Base-by-base conservation (phyloP, 164 flowering plant species). In the Umbilicus rupestris region DNA sequence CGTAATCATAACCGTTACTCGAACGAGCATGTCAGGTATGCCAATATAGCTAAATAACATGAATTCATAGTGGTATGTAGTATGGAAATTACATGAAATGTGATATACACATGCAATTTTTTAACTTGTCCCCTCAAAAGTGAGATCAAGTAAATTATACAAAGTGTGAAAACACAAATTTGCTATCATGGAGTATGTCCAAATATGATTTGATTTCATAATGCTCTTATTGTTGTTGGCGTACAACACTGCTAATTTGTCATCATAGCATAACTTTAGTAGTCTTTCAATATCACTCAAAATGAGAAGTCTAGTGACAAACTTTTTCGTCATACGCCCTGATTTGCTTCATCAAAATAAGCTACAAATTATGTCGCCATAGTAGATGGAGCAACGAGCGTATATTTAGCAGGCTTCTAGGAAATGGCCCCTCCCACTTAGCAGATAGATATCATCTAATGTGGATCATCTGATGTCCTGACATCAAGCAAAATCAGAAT, bases 161-260 rank as follows among this genome's bases (percentile, higher is more conserved):
- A 35, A 7, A 35, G 37, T 35, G 37, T 35, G 37, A 0, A 35
- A 35, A 0, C 37, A 35, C 37, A 35, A 35, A 67, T 67, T 31
- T 15, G 63, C 69, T 7, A 67, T 8, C 63, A 67, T 68, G 35
- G 65, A 68, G 65, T 58, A 44, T 66, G 64, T 44, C 20, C 62
- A 31, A 39, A 63, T 70, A 46, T 72, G 74, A n/a, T 72, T 72
- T 63, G 71, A 72, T 37, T 68, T 55, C 17, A 50, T 31, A 0
- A 65, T 52, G 42, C 68, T 68, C 65, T 58, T 68, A 46, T 39
- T 68, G 47, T 72, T 72, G 16, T 63, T 66, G 49, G 67, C 67
- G 29, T 67, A 67, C 15, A 62, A 17, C 2, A 72, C 63, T 67
- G 66, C 70, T 12, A 2, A 63, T 5, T 63, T 72, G 39, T 72